Conservation (phyloP, 2,329 filamentous ascomycete species). For the Fusarium tupiense region DNA sequence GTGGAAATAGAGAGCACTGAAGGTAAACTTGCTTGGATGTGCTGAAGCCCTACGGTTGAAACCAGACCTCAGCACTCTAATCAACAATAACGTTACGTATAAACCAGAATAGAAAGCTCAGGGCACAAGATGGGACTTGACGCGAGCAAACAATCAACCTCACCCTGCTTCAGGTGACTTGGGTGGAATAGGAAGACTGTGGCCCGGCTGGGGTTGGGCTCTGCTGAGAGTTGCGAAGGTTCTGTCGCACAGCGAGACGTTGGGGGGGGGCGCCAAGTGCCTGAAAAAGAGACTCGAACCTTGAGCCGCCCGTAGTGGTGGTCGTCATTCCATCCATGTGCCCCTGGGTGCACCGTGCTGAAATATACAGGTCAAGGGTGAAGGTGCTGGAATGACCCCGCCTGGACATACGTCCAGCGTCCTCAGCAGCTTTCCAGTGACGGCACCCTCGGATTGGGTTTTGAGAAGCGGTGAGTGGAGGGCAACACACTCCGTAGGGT, state of each 20-base stretch:
- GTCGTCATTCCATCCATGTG: conserved; percentile 32
- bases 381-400: conserved; percentile 46
- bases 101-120: neutral
- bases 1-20: neutral
- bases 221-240: conserved; percentile 25
- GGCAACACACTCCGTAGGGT: conserved; percentile 28
- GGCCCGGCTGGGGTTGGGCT: neutral
- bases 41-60: neutral
- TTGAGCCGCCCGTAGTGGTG: conserved; percentile 18
- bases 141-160: neutral
- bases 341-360: conserved; percentile 38
- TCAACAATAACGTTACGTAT: neutral
- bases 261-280: conserved; percentile 29
- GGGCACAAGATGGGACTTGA: neutral
- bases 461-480: conserved; percentile 31
- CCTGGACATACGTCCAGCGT: conserved; percentile 27
- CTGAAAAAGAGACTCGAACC: conserved; percentile 28
- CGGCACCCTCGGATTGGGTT: conserved; percentile 36
- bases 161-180: neutral
- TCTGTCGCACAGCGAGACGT: conserved; percentile 20
- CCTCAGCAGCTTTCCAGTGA: conserved; percentile 22
- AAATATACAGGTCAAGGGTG: conserved; percentile 43
- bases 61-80: neutral
- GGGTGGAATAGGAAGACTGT: neutral
- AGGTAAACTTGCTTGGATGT: neutral